These are phyloP conservation scores for Sporisorium exsertum DNA, from an alignment of 1,284 basidiomycete genomes.

Conservation along the genomic window DNA sequence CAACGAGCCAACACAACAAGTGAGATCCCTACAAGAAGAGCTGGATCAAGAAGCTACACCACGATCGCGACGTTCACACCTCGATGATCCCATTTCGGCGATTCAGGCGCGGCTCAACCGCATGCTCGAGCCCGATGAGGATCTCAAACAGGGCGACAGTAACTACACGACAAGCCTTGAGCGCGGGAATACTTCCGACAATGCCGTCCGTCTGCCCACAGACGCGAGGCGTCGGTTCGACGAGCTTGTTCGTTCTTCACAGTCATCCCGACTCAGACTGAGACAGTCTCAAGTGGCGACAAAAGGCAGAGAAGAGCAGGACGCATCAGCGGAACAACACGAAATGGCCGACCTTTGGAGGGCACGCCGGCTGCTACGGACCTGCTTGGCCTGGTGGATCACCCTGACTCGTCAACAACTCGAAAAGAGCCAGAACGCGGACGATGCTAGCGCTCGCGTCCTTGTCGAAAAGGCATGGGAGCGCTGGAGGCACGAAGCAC, in stretches of 20 bases:
- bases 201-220: slow-evolving; percentile 8
- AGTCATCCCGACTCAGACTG: slow-evolving; percentile 24
- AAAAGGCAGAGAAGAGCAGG: slow-evolving; percentile 26
- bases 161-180: neutral
- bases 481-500: slow-evolving; percentile 16
- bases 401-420: slow-evolving; percentile 30
- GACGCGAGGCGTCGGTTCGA: slow-evolving; percentile 46
- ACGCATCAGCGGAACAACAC: slow-evolving; percentile 1
- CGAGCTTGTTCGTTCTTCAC: slow-evolving; percentile 48
- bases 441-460: slow-evolving; percentile 26
- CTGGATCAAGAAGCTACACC: neutral
- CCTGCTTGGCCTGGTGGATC: slow-evolving; percentile 52
- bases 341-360: slow-evolving; percentile 31
- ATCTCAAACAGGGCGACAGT: neutral
- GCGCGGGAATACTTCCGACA: too few species aligned
- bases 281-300: slow-evolving; percentile 16
- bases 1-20: neutral
- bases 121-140: slow-evolving; percentile 10
- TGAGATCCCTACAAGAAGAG: neutral
- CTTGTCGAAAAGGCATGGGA: slow-evolving; percentile 35
- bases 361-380: slow-evolving; percentile 24
- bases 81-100: slow-evolving; percentile 40
- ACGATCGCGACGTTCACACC: neutral
- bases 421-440: slow-evolving; percentile 22
- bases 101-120: slow-evolving; percentile 36